Evolutionary conservation across 2,329 filamentous ascomycete species (phyloP), one percentile per base, ranked within the genome.

Genomic region (Canariomyces notabilis): DNA sequence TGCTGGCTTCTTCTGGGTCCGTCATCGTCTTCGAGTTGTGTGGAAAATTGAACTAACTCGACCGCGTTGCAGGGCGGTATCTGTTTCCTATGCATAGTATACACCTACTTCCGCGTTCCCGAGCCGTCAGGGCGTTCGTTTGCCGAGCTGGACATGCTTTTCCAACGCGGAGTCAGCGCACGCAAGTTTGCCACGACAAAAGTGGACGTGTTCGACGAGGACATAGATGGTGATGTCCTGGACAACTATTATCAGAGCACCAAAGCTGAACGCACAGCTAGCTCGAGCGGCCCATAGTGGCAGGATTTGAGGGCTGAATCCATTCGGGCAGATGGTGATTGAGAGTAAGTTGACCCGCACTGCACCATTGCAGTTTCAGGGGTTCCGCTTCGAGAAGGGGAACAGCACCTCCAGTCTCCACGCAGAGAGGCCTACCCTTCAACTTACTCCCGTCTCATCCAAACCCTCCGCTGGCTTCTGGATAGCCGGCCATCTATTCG

Each of bases 131-230:
- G 87, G 8, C 80, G 89, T 34, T 85, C 86, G 0, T 95, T 91
- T 60, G 89, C 88, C 6, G 89, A 95, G 66, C 70, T 95, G 46
- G 89, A 95, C 63, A 59, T 94, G 39, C 72, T 95, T 39, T 95
- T 95, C 59, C 87, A 95, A 68, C 75, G 79, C 51, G 71, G 76
- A 1, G 70, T 91, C 18, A 75, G 76, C 54, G 86, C 87, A 6
- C 74, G 88, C 57, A 84, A 89, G 59, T 94, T 93, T 62, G 76
- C 80, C 7, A 61, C 61, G 19, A 79, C 77, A 2, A 59, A 75
- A 49, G 76, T 80, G 7, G 71, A 81, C 47, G 77, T 78, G 9
- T 80, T 80, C 51, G 68, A 69, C 35, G 74, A 76, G 57, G 62
- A 64, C 8, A 64, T 80, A n/a, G 68, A 73, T 43, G 67, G 65